Base-by-base conservation (phyloP, 2,329 filamentous ascomycete species). In the Hypoxylon sp. region DNA sequence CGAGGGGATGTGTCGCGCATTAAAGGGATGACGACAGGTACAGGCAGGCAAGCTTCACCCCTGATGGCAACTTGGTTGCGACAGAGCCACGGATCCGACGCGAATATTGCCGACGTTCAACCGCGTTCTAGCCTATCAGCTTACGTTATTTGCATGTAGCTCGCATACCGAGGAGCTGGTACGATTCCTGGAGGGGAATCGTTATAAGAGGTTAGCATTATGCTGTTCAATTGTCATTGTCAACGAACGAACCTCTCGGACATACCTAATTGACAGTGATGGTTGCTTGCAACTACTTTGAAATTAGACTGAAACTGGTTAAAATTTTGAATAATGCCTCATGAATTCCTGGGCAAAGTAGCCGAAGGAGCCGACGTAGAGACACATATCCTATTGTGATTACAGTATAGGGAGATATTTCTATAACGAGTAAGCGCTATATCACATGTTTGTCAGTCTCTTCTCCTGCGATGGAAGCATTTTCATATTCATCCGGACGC, bases 401-500 rank as follows among this genome's bases (percentile, higher is more conserved):
- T n/a, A n/a, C n/a, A n/a, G n/a, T n/a, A n/a, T n/a, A n/a, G n/a
- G 31, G 7, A 17, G 18, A 8, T 35, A 35, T 35, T 17, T 6
- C 33, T 43, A 48, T 40, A 48, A 26, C 31, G 49, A 60, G 57
- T 17, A 33, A 46, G 40, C 35, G 4, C 18, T 13, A 31, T 24
- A 23, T 24, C 13, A 23, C 40, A 26, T 58, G 33, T 9, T 15
- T 6, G n/a, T 38, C 26, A 62, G 13, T 48, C 66, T 65, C 8
- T 47, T 60, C 6, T 62, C 56, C 54, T 53, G 58, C 9, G 43
- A 33, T 3, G 65, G 65, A 41, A 55, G 51, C 9, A 11, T 40
- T 17, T 56, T 38, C 13, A 67, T 67, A 56, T 42, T 62, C 52
- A 3, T 60, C 60, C 20, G 67, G 65, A 40, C 60, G 58, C 74